Evolutionary conservation across 208 protist species (phyloP), one percentile per base, ranked within the genome.

Genomic region (Crithidia brevicula): DNA sequence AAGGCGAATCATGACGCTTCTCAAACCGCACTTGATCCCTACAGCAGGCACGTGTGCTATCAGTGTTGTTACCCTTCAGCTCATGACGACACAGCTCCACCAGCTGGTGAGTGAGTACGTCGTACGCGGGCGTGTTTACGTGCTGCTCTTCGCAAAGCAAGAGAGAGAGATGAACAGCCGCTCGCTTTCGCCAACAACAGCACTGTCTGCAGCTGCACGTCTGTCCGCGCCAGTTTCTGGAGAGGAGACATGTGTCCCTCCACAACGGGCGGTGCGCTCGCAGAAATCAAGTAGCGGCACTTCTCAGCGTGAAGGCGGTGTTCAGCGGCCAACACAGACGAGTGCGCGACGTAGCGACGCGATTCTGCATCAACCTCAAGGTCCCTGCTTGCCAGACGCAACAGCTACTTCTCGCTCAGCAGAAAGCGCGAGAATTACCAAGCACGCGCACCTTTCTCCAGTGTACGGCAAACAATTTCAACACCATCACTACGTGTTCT

Each of bases 41-140:
- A 50, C 36, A 22, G 56, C 56, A 4, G 56, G 40, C 40, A n/a
- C n/a, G 13, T 62, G 56, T 18, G 56, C 40, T 9, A 74, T 74
- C 13, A 46, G 23, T 33, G 25, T 78, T 15, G 20, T 40, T 3
- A 33, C 56, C 9, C 76, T 84, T 2, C 78, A 83, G 76, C 70
- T 84, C 10, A 50, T 94, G 47, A 76, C 80, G 30, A 66, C 77
- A 23, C 80, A 83, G 45, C 31, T 91, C 8, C 75, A 83, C 65
- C 77, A 88, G 38, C 47, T 92, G 25, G 81, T 94, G 5, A 64
- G 62, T 33, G 81, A 95, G 56, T 91, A 91, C 27, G 79, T 88
- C 5, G 62, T 92, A 33, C 82, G 80, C n/a, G 89, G 86, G 22
- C 64, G 73, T 28, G 71, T 92, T 23, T 92, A 95, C 60, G 42